Evolutionary conservation across 2,329 filamentous ascomycete species (phyloP), one percentile per base, ranked within the genome.

Genomic region (Lasiodiplodia hormozganensis): DNA sequence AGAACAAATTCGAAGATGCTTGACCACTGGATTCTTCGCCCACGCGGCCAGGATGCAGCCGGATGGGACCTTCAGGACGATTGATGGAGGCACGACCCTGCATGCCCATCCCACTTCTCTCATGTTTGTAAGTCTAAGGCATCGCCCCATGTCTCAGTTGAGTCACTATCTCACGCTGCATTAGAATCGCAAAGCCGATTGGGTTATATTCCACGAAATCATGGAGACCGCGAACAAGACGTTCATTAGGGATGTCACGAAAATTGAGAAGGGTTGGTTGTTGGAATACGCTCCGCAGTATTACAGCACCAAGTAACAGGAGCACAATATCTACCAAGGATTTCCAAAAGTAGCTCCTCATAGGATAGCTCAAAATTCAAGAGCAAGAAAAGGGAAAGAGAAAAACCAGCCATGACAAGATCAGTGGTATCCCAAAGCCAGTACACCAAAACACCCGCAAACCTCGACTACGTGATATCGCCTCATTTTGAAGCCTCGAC

Each of bases 171-270:
- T 10, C 18, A 56, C 43, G 52, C 23, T 8, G 4, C 23, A 56
- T 49, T 31, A 86, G 85, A 97, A 97, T 79, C 89, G 94, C 68
- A 97, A 96, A 82, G 93, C 93, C 12, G 94, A 97, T 71, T 98
- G 95, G 94, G 94, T 98, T 11, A 87, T 99, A 40, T 99, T 97
- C 76, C 92, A 96, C 74, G 95, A 97, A 81, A 89, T 97, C 47
- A 88, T 97, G 85, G 93, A 98, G 82, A 96, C 92, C 4, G 89
- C 91, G 11, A 88, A 88, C 71, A 98, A 98, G 84, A 94, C 88
- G 0, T 98, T 91, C 77, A 96, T 99, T 74, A 86, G 93, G 67
- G 95, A 98, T 79, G 84, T 98, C 69, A 96, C 90, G n/a, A 96
- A 93, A 82, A 92, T 98, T 74, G 92, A 97, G 77, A 97, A 93